A percentile compares a stretch with the other conserved stretches of the same genome.
These are phyloP conservation scores for Globisporangium barbulae DNA, from an alignment of 352 stramenopile species.

Conservation along the genomic window DNA sequence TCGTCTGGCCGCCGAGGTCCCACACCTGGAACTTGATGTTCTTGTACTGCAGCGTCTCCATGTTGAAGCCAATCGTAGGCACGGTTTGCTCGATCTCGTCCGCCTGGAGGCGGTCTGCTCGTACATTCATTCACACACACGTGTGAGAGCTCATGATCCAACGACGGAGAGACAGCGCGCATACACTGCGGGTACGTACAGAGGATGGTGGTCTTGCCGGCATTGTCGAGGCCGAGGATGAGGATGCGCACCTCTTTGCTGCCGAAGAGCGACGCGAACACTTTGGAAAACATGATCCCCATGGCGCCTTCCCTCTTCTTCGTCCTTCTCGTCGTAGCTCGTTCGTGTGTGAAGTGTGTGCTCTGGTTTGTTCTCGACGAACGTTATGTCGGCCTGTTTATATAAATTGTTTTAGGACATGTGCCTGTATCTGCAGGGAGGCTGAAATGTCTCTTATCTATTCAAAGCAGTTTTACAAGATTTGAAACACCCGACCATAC, in stretches of 20 bases:
- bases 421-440: too few species aligned
- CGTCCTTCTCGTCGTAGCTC: not conserved
- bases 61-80: slow-evolving; percentile 98
- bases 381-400: too few species aligned
- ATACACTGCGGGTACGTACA: slow-evolving; percentile 56
- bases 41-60: slow-evolving; percentile 91
- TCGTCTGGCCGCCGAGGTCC: slow-evolving; percentile 99
- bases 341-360: too few species aligned
- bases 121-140: not conserved
- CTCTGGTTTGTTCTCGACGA: too few species aligned
- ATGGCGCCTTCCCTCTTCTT: slow-evolving; percentile 50
- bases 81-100: slow-evolving; percentile 98
- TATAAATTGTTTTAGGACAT: too few species aligned
- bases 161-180: not conserved
- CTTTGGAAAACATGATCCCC: slow-evolving; percentile 96
- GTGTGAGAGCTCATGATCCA: not conserved
- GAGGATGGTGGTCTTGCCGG: slow-evolving; percentile 99
- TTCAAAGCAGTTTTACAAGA: too few species aligned
- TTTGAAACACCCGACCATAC: too few species aligned
- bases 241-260: slow-evolving; percentile 99
- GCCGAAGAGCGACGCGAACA: slow-evolving; percentile 98
- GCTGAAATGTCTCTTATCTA: too few species aligned
- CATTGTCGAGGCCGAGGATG: slow-evolving; percentile 99
- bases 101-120: slow-evolving; percentile 68
- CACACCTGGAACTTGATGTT: slow-evolving; percentile 98